Evolutionary conservation across 352 stramenopile species (phyloP).

Genomic region (Phytophthora sp.): DNA sequence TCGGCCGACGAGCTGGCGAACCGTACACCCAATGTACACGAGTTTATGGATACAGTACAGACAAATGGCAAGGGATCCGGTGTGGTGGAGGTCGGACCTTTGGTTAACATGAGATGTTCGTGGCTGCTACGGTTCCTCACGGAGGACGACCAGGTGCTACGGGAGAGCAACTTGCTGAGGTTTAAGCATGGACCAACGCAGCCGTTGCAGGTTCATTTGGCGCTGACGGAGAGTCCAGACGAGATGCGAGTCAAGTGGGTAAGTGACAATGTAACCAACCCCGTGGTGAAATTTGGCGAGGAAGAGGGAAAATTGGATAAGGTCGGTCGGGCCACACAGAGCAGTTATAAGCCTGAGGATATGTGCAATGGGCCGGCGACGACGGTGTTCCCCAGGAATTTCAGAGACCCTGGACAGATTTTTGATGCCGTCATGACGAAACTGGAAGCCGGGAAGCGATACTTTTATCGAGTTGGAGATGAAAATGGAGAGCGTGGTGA

Average conservation of each 20-base stretch:
- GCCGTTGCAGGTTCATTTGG: slow-evolving; percentile 52
- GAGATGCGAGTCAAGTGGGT: slow-evolving; percentile 68
- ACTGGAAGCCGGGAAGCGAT: slow-evolving; percentile 38
- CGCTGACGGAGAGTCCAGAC: slow-evolving; percentile 37
- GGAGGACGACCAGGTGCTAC: slow-evolving; percentile 32
- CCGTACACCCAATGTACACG: slow-evolving; percentile 17
- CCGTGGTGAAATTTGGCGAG: slow-evolving; percentile 48
- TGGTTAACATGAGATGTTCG: slow-evolving; percentile 58
- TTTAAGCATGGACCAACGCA: slow-evolving; percentile 43
- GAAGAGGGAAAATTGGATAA: slow-evolving; percentile 20
- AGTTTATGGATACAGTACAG: slow-evolving; percentile 34
- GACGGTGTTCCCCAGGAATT: slow-evolving; percentile 22
- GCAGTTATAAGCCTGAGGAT: slow-evolving; percentile 40
- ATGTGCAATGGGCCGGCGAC: slow-evolving; percentile 44
- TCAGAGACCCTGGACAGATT: slow-evolving; percentile 44
- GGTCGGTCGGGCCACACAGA: slow-evolving; percentile 22
- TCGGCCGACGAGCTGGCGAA: slow-evolving; percentile 25
- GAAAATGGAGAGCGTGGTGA: slow-evolving; percentile 37
- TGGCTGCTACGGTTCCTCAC: slow-evolving; percentile 54
- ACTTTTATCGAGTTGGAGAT: slow-evolving; percentile 47
- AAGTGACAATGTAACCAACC: slow-evolving; percentile 44
- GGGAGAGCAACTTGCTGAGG: slow-evolving; percentile 38
- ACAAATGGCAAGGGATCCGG: slow-evolving; percentile 33
- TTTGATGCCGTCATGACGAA: slow-evolving; percentile 50
- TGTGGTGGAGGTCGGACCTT: slow-evolving; percentile 39